phyloP scores from a whole-genome alignment of 2,329 filamentous ascomycete genomes.

The Tetracladium maxilliforme region DNA sequence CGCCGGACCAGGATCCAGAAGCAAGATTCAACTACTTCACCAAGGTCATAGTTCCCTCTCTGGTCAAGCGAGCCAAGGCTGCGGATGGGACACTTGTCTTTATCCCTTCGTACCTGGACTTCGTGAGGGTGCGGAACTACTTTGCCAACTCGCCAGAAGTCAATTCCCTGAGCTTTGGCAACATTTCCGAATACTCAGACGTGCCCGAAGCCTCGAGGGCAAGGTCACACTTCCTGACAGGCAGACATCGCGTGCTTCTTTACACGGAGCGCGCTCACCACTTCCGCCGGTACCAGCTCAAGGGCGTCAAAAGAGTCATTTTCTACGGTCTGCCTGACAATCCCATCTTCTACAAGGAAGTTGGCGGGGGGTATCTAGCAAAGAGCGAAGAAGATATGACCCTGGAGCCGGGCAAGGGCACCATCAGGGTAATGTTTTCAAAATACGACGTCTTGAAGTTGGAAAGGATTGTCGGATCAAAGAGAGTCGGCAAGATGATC shows the following conservation, averaged over 20 bases:
- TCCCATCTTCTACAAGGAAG: conserved; percentile 64
- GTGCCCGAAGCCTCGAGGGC: conserved; percentile 68
- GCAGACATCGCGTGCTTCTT: conserved; percentile 67
- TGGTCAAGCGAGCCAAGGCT: conserved; percentile 54
- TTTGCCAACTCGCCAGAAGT: conserved; percentile 58
- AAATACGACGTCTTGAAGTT: conserved; percentile 80
- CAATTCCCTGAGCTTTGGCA: conserved; percentile 52
- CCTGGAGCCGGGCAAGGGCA: conserved; percentile 42
- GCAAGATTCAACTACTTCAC: conserved; percentile 85
- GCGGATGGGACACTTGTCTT: conserved; percentile 68
- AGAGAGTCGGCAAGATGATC: conserved; percentile 73
- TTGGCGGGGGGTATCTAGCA: conserved; percentile 52
- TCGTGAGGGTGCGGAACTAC: conserved; percentile 84
- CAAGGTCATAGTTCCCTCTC: conserved; percentile 60
- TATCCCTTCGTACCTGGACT: conserved; percentile 88
- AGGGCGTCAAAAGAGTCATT: conserved; percentile 70
- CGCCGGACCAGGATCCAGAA: conserved; percentile 66
- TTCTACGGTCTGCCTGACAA: conserved; percentile 90
- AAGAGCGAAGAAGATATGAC: conserved; percentile 40
- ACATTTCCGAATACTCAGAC: conserved; percentile 78
- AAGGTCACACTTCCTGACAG: conserved; percentile 73
- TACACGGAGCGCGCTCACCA: conserved; percentile 97
- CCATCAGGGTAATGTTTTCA: conserved; percentile 56
- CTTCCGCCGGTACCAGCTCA: conserved; percentile 75
- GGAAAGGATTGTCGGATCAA: conserved; percentile 73